A percentile compares a stretch with the other conserved stretches of the same genome.
Conservation (phyloP, 1,284 basidiomycete genomes). For the Trametes sp. region DNA sequence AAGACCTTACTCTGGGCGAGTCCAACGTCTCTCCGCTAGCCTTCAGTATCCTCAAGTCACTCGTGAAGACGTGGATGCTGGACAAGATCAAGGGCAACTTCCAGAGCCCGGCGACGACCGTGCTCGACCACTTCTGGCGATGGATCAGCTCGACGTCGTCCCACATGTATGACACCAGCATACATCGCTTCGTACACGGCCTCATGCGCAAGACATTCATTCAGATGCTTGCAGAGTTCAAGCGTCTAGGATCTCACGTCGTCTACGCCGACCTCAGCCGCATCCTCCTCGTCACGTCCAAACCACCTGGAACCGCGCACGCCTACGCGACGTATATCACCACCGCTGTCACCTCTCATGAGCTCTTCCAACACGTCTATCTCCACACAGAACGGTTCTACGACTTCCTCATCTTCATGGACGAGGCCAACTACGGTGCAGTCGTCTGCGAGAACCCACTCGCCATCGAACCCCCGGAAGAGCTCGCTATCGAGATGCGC, state of each 20-base stretch:
- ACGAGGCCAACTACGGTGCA: slow-evolving; percentile 92
- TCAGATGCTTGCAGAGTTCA: slow-evolving; percentile 97
- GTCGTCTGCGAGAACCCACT: slow-evolving; percentile 85
- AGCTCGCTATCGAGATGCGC: slow-evolving; percentile 83
- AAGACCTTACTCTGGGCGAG: slow-evolving; percentile 89
- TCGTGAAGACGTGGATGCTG: slow-evolving; percentile 94
- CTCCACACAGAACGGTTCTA: slow-evolving; percentile 92
- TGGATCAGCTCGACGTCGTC: slow-evolving; percentile 92
- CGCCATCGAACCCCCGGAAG: slow-evolving; percentile 70
- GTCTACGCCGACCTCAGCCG: slow-evolving; percentile 96
- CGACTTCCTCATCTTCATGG: slow-evolving; percentile 97
- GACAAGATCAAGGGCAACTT: slow-evolving; percentile 79
- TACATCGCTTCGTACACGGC: slow-evolving; percentile 94
- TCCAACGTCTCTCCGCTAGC: slow-evolving; percentile 91
- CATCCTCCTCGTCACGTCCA: slow-evolving; percentile 92
- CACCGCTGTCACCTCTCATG: slow-evolving; percentile 92
- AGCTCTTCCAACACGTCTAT: slow-evolving; percentile 94
- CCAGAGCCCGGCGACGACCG: slow-evolving; percentile 68
- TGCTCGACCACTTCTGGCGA: slow-evolving; percentile 95
- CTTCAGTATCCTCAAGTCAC: slow-evolving; percentile 85
- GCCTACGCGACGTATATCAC: slow-evolving; percentile 97
- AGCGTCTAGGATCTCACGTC: slow-evolving; percentile 91
- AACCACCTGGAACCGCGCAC: slow-evolving; percentile 94
- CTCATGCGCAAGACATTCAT: slow-evolving; percentile 99
- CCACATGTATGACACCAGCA: slow-evolving; percentile 91